Evolutionary conservation across 768 basidiomycete species (phyloP), one percentile per base, ranked within the genome.

Genomic region (Macrolepiota albuminosa): DNA sequence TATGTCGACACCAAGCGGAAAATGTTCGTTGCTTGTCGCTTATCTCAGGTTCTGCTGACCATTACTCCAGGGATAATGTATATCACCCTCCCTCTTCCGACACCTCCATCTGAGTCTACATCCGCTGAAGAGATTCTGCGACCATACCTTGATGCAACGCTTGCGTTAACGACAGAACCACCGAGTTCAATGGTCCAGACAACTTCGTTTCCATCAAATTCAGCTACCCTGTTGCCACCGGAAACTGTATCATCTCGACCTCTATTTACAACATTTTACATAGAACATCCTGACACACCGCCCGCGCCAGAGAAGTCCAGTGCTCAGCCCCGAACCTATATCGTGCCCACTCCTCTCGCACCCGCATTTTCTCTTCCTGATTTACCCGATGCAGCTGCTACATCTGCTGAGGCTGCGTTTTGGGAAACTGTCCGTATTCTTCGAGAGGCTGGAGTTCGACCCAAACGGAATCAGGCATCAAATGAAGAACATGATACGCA

Each of bases 1-100:
- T 14, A 76, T 92, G 75, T 86, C 88, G 5, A 80, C 89, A 24
- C 93, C 93, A 0, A 74, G 77, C 52, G 89, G 84, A 2, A 87
- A 86, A 79, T 89, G 91, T 88, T 66, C 66, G 86, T 75, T 63
- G 31, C 56, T 39, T 58, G 48, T 54, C 21, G 29, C 34, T 34
- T 21, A 55, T 56, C 48, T 34, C n/a, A 42, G 40, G 40, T 39
- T 29, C 33, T 57, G 9, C 46, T 54, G 61, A 55, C 63, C 55
- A 55, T 63, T 24, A 63, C 24, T 55, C 10, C 64, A 91, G 89
- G 78, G 77, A 76, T 88, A n/a, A 39, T 87, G 8, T 84, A 87
- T 68, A 71, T 88, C 45, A 71, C 76, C 0, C 77, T 87, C 62
- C 83, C 86, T 13, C 68, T 85, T 34, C 46, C 62, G n/a, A 62